These are phyloP conservation scores for Pezicula radicicola DNA, from an alignment of 2,329 filamentous ascomycete genomes.

Conservation along the genomic window DNA sequence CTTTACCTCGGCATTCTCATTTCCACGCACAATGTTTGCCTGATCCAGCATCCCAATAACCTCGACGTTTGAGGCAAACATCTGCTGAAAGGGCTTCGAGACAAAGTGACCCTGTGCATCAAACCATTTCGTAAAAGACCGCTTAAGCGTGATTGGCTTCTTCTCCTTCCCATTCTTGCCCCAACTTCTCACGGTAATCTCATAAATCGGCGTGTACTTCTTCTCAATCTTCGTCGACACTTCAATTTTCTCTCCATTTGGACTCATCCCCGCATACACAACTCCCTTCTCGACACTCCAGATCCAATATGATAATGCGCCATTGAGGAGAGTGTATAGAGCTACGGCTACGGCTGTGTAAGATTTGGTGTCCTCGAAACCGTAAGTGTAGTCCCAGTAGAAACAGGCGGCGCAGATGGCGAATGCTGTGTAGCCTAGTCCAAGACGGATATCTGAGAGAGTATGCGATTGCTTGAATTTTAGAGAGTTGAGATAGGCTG, in stretches of 20 bases:
- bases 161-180: constrained; percentile 22
- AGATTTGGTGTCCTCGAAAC: constrained; percentile 81
- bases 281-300: constrained; percentile 77
- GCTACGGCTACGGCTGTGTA: constrained; percentile 79
- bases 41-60: constrained; percentile 65
- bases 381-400: constrained; percentile 85
- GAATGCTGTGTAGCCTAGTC: constrained; percentile 80
- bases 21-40: constrained; percentile 42
- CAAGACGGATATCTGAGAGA: constrained; percentile 78
- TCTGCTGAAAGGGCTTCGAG: constrained; percentile 72
- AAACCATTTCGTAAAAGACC: constrained; percentile 74
- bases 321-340: constrained; percentile 77
- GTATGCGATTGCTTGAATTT: constrained; percentile 79
- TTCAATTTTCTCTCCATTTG: constrained; percentile 67
- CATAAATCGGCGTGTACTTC: constrained; percentile 81
- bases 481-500: constrained; percentile 88
- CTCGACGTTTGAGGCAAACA: constrained; percentile 67
- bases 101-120: constrained; percentile 71
- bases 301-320: constrained; percentile 78
- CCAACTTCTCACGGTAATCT: constrained; percentile 59
- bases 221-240: constrained; percentile 65
- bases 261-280: constrained; percentile 71
- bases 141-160: constrained; percentile 46
- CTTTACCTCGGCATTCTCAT: constrained; percentile 16
- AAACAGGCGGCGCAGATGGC: constrained; percentile 79